Evolutionary conservation across 2,329 filamentous ascomycete species (phyloP), one percentile per base, ranked within the genome.

Genomic region (Tolypocladium cylindrosporum): DNA sequence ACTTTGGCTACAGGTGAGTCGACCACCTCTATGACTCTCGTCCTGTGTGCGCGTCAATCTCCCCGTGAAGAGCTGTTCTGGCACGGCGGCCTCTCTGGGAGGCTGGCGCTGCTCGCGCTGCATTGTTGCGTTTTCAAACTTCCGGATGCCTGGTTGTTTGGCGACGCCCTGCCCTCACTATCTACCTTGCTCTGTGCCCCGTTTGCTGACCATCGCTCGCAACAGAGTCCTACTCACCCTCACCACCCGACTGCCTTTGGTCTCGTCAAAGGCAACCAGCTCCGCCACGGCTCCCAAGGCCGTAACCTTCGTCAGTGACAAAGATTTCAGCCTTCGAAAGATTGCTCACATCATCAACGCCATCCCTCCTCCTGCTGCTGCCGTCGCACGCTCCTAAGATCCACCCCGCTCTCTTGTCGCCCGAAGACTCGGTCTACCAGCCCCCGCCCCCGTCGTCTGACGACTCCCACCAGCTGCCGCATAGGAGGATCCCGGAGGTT

Each of bases 401-500:
- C 61, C 71, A 77, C 76, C 74, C 80, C 69, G 73, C 74, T 67
- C 69, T 76, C 67, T 70, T 81, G 72, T 75, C 82, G 73, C 76
- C 80, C 70, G 71, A 80, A 73, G 72, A 72, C 67, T 73, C 74
- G 68, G 72, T 73, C 69, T 73, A 78, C 72, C 72, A 74, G 64
- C 62, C 74, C 68, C 73, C 78, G 62, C 68, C 78, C 66, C 71
- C 75, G 74, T 82, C 80, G 75, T 82, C 78, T 73, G 77, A 82
- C 74, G 76, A 82, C 77, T 77, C 78, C 75, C 77, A 80, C 84
- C 89, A 96, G 90, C 93, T 97, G 94, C 94, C 94, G 94, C 93
- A 99, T 99, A 97, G 91, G 90, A 95, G 89, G 87, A 85, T 85
- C 87, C 87, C 85, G 85, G 84, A 87, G 89, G 89, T 92, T 96